Evolutionary conservation across 441 rosid genomes (phyloP).

Genomic region (Erodium trifolium): DNA sequence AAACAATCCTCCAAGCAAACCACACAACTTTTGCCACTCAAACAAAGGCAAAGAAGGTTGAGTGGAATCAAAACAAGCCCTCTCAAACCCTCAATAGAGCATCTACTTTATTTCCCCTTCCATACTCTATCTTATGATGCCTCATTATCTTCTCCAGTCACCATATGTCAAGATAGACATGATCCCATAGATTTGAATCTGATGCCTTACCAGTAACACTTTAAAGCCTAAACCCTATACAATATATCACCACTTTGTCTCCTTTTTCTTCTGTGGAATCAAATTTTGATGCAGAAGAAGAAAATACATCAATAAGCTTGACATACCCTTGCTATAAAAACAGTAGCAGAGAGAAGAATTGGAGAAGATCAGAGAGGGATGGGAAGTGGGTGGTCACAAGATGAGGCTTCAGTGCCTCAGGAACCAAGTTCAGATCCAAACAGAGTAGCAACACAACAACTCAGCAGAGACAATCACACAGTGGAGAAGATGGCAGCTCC

Average conservation of each 20-base stretch:
- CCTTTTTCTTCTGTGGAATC: neutral
- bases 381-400: constrained; percentile 23
- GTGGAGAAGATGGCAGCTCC: neutral
- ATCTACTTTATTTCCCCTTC: neutral
- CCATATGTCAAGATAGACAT: neutral
- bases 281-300: neutral
- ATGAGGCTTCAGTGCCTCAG: constrained; percentile 18
- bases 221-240: neutral
- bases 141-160: neutral
- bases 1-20: neutral
- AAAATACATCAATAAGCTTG: neutral
- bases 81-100: neutral
- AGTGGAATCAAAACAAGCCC: neutral
- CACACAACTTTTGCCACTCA: neutral
- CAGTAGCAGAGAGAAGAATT: neutral
- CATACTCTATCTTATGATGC: neutral
- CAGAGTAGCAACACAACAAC: neutral
- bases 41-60: neutral
- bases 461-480: neutral
- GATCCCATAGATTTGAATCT: neutral
- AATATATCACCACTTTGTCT: neutral
- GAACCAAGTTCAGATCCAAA: neutral
- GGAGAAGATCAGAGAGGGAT: constrained; percentile 13
- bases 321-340: constrained; percentile 19
- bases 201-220: neutral